A percentile compares a stretch with the other conserved stretches of the same genome.
phyloP scores from a whole-genome alignment of 1,139 yeast species.

The Candida gigantensis region DNA sequence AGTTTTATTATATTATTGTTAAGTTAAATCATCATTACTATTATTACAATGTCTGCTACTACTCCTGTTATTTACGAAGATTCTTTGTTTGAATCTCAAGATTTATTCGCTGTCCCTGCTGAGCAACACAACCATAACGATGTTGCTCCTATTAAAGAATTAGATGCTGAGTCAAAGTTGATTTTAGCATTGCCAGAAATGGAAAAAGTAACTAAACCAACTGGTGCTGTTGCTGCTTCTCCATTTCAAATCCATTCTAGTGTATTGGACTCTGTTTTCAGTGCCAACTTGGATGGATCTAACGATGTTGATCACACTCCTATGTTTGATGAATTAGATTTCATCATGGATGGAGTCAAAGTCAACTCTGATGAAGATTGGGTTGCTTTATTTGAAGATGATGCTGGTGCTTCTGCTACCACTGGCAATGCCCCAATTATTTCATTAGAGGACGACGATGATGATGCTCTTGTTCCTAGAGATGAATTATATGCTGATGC shows the following conservation, averaged over 20 bases:
- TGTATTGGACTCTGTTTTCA: conserved; percentile 63
- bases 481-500: conserved; percentile 23
- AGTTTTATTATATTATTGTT: conserved; percentile 2
- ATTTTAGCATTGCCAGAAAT: conserved; percentile 10
- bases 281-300: conserved; percentile 43
- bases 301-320: conserved; percentile 55
- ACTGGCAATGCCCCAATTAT: conserved; percentile 11
- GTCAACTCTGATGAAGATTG: conserved; percentile 53
- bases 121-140: conserved; percentile 3
- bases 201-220: conserved; percentile 8
- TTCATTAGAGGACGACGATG: conserved; percentile 13
- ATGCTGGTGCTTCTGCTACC: conserved; percentile 1
- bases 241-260: conserved; percentile 59
- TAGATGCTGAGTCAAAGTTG: conserved; percentile 9
- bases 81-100: conserved; percentile 30
- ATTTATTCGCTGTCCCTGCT: conserved; percentile 8
- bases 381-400: conserved; percentile 61
- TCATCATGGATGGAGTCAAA: conserved; percentile 47
- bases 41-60: conserved; percentile 26
- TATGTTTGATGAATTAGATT: conserved; percentile 61
- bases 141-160: conserved; percentile 5
- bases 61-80: conserved; percentile 22
- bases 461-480: conserved; percentile 19
- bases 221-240: too few relatives aligned
- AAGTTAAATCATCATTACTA: conserved; percentile 4